These are phyloP conservation scores for Castanopsis chinensis DNA, from an alignment of 306 rosid species.

Conservation along the genomic window DNA sequence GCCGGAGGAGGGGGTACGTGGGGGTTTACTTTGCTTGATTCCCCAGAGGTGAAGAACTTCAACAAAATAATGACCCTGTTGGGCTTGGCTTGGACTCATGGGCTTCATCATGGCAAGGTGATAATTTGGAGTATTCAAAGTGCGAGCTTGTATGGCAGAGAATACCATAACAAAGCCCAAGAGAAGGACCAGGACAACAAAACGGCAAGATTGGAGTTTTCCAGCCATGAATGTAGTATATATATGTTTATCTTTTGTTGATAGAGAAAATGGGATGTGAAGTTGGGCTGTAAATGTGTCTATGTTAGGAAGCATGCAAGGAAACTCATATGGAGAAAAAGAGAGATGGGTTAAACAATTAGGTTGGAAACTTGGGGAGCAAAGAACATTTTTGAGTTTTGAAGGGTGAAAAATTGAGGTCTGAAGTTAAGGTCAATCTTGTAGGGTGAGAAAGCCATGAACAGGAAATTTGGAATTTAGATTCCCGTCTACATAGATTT, in stretches of 20 bases:
- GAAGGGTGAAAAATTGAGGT: too few species aligned
- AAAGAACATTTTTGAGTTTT: too few species aligned
- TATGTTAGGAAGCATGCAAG: too few species aligned
- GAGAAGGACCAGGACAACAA: conserved; percentile 13
- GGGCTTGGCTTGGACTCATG: neutral
- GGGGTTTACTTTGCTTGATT: neutral
- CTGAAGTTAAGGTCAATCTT: too few species aligned
- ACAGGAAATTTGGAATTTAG: too few species aligned
- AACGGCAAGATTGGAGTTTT: neutral
- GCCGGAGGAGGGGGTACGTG: neutral
- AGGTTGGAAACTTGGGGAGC: too few species aligned
- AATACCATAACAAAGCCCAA: conserved; percentile 17
- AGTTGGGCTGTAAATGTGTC: neutral
- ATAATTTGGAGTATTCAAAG: conserved; percentile 4
- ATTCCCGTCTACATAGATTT: too few species aligned
- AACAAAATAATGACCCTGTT: neutral
- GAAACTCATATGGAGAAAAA: neutral
- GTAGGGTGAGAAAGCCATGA: too few species aligned
- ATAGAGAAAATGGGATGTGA: neutral
- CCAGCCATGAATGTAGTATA: neutral
- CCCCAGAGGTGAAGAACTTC: conserved; percentile 22
- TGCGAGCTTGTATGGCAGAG: conserved; percentile 13
- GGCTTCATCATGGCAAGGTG: neutral
- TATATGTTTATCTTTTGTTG: neutral
- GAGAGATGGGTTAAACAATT: too few species aligned